Evolutionary conservation across 306 rosid species (phyloP), one percentile per base, ranked within the genome.

Genomic region (Acacia crassicarpa): DNA sequence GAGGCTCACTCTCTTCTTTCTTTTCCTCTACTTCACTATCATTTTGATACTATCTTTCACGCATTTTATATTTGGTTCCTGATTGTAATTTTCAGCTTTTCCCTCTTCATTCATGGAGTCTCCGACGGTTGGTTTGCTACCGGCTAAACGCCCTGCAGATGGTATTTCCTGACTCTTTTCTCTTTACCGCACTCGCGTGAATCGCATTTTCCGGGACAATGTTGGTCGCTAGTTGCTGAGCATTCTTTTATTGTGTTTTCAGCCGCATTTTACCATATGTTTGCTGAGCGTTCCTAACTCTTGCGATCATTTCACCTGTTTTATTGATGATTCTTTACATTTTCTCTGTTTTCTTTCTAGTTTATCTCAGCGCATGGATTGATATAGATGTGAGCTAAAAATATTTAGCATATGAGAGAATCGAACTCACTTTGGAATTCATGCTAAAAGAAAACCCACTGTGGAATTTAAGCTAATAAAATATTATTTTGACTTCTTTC

Each of bases 71-170:
- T 8, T 62, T 38, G 5, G 5, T 56, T 67, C 13, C 35, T 27
- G 38, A 33, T 33, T 35, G 45, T 33, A 7, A 32, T 51, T 82
- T 79, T 83, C 78, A 80, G 92, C 43, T 78, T 73, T 56, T 17
- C 32, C 49, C 70, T 49, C 35, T 66, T 16, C 58, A 74, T 54
- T 73, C 67, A 91, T 92, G 96, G 89, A 87, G 30, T 35, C 88
- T 13, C 35, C 88, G 1, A 43, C 86, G 11, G 75, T 74, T 72
- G 86, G 81, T 33, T 40, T 62, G 5, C 69, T 76, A 20, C 77
- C 81, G 38, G 82, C 83, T 48, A 75, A 88, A 67, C 84, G 86
- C 38, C 46, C 63, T 49, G 72, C 89, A 20, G 27, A 0, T 6
- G 84, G 84, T 86, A 83, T 56, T 76, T 35, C 13, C 58, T 65